These are phyloP conservation scores for Eucalyptus erythrocorys DNA, from an alignment of 345 rosid species.

Conservation along the genomic window DNA sequence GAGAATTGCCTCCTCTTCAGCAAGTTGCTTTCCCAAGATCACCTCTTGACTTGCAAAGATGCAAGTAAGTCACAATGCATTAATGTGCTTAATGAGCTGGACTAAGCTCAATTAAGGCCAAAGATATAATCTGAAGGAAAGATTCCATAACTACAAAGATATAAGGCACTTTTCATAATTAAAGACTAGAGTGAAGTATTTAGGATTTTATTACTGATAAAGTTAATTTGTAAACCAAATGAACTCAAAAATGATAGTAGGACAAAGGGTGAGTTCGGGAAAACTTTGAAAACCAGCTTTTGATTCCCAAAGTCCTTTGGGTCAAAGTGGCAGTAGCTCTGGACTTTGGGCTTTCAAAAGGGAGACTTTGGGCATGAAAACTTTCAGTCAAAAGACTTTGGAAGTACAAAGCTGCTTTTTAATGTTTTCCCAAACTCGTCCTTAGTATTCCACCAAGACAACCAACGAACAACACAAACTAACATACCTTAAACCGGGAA, in stretches of 20 bases:
- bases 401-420: not conserved
- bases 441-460: not conserved
- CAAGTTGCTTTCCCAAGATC: not conserved
- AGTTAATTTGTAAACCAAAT: not conserved
- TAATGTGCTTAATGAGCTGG: not conserved
- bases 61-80: not conserved
- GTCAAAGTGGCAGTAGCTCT: not conserved
- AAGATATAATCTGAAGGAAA: not conserved
- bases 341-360: not conserved
- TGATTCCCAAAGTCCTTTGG: not conserved
- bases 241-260: not conserved
- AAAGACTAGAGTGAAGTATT: not conserved
- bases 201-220: not conserved
- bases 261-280: not conserved
- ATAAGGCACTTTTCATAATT: not conserved
- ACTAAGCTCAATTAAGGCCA: not conserved
- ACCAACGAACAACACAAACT: not conserved
- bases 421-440: not conserved
- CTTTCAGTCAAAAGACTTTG: not conserved
- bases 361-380: not conserved
- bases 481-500: conserved; percentile 88
- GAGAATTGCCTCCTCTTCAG: not conserved
- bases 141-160: not conserved
- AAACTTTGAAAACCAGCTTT: not conserved
- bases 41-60: not conserved